Base-by-base conservation (phyloP, 352 stramenopile genomes). In the Pythium phragmiticola region DNA sequence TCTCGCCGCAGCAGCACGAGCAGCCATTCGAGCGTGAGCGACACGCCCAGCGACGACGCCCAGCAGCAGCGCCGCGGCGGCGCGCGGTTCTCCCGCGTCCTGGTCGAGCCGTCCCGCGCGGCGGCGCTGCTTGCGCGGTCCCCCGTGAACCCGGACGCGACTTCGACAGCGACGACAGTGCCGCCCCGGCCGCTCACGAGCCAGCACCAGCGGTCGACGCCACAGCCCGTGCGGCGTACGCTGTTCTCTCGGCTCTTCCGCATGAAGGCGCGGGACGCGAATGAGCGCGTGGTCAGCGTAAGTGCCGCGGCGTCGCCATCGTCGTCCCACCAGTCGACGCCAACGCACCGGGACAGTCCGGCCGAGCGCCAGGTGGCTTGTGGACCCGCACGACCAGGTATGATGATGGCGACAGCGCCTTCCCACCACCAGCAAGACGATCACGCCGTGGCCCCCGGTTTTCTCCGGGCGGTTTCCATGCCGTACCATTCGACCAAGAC, bases 201-300 rank as follows among this genome's bases (percentile, higher is more conserved):
- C 6, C 19, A 36, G 3, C 42, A 43, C 4, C 54, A 49, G 52
- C 34, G 54, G 2, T 63, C 57, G 36, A 65, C 41, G 57, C 36
- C 59, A 48, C 48, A 34, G 53, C 19, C 51, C 33, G n/a, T 46
- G 51, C 13, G 58, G 57, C 34, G 66, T 21, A 50, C 60, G 53
- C 55, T 76, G 45, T 63, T 76, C 47, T 67, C 65, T 56, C 60
- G 66, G 13, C 43, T 73, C 21, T 73, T 76, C 41, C 69, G 66
- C 48, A 60, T 60, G 57, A 56, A 56, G 23, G 39, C 46, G 37
- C 28, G 17, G 7, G 47, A 59, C 7, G 33, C 28, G 19, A 33
- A 34, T 23, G 36, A 26, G 26, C 21, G 59, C 5, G 53, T 3
- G 36, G 28, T 41, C 23, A 58, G 53, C 34, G 46, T 52, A 4